Evolutionary conservation across 164 flowering plant species (phyloP).

Genomic region (Magnolia changhungtana): DNA sequence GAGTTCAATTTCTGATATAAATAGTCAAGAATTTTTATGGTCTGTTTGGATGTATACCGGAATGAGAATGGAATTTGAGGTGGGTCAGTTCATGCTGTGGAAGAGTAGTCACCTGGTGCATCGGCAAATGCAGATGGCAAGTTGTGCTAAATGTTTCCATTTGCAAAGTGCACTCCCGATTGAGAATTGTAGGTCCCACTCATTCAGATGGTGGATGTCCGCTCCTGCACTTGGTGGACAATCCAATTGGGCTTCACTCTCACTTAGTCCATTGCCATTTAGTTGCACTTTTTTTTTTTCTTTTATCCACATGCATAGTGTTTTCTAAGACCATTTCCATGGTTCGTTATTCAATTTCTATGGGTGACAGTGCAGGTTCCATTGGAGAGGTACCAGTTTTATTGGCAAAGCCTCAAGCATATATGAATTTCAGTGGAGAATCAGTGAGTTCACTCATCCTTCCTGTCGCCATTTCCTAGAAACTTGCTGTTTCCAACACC

Average conservation of each 20-base stretch:
- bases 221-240: not conserved
- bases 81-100: not conserved
- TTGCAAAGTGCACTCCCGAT: not conserved
- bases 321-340: too few species aligned
- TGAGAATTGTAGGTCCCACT: not conserved
- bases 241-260: not conserved
- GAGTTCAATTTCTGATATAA: not conserved
- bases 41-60: too few species aligned
- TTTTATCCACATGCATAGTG: not conserved
- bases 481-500: not conserved
- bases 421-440: constrained; percentile 96
- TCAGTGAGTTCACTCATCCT: constrained; percentile 48
- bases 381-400: constrained; percentile 89
- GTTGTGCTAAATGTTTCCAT: not conserved
- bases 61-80: too few species aligned
- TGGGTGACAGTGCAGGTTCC: constrained; percentile 64
- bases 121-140: not conserved
- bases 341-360: constrained; percentile 18
- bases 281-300: not conserved
- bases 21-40: not conserved
- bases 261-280: not conserved
- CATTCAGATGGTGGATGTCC: not conserved
- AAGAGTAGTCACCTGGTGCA: not conserved
- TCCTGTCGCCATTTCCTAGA: not conserved
- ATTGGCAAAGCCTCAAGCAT: constrained; percentile 88